Conservation (phyloP, 164 flowering plant species). For the Liquidambar formosana region DNA sequence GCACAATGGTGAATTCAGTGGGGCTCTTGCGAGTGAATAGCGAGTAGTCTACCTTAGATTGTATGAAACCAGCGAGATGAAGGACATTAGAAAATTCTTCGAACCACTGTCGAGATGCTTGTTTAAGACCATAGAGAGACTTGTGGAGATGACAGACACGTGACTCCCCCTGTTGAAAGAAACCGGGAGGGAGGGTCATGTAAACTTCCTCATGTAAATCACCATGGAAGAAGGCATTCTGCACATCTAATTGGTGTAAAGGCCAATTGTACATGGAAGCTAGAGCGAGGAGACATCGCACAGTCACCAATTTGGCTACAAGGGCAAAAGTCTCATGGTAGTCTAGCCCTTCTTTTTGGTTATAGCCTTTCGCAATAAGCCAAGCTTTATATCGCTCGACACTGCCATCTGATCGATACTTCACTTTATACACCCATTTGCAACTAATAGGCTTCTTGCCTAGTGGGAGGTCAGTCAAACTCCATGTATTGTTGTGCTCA, state of each 20-base stretch:
- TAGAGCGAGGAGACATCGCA: no score
- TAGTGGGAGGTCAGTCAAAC: not conserved
- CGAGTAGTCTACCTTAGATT: no score
- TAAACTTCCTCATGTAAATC: slow-evolving; percentile 3
- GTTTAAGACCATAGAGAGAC: slow-evolving; percentile 4
- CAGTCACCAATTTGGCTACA: no score
- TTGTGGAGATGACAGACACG: not conserved
- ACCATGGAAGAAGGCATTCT: not conserved
- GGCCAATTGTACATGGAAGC: no score
- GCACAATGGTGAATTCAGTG: not conserved
- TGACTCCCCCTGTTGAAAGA: no score
- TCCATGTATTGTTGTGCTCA: slow-evolving; percentile 1
- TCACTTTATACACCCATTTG: slow-evolving; percentile 9
- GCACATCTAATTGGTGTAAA: no score
- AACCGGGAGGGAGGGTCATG: not conserved
- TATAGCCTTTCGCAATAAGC: no score
- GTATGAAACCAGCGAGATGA: no score
- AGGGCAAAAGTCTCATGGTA: no score
- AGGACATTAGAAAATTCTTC: not conserved
- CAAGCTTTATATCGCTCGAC: no score
- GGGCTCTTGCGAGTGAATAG: not conserved
- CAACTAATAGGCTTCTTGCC: not conserved
- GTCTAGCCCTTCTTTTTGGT: no score
- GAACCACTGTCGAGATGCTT: not conserved
- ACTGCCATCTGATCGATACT: not conserved